These are phyloP conservation scores for Pezicula carpinea DNA, from an alignment of 2,329 filamentous ascomycete genomes.

Conservation along the genomic window DNA sequence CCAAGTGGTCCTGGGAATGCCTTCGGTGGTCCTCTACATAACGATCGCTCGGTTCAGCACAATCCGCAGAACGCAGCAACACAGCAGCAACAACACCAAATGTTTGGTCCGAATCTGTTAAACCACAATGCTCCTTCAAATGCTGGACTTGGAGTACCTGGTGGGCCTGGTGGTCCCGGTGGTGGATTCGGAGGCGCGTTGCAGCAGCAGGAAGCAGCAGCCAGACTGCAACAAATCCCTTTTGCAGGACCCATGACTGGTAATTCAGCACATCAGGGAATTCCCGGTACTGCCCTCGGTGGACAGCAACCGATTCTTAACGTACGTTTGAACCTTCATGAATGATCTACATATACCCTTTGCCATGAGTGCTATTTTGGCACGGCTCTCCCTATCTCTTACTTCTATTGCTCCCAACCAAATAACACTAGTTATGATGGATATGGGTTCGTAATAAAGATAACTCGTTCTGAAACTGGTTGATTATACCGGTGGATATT, in stretches of 20 bases:
- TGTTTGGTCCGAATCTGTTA: constrained; percentile 44
- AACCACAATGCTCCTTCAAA: constrained; percentile 46
- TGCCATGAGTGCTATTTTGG: not conserved
- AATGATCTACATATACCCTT: constrained; percentile 18
- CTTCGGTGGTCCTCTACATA: constrained; percentile 52
- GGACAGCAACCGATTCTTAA: constrained; percentile 80
- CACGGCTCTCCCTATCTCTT: not conserved
- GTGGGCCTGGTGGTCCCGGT: constrained; percentile 62
- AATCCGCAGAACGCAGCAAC: constrained; percentile 38
- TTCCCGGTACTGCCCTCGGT: constrained; percentile 59
- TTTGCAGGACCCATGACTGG: constrained; percentile 40
- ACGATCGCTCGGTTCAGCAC: constrained; percentile 48
- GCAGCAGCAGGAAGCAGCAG: constrained; percentile 41
- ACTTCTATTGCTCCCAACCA: not conserved
- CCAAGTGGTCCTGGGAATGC: constrained; percentile 30
- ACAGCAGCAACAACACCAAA: constrained; percentile 48
- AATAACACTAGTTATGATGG: too few species aligned
- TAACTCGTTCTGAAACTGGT: not conserved
- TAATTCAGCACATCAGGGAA: constrained; percentile 25
- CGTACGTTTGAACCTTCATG: constrained; percentile 37
- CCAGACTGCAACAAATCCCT: constrained; percentile 58
- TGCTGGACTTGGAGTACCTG: constrained; percentile 52
- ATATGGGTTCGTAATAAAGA: not conserved
- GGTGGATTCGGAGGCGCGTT: constrained; percentile 65
- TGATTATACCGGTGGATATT: too few species aligned